A percentile compares a stretch with the other conserved stretches of the same genome.
phyloP scores from a whole-genome alignment of 306 rosid genomes.

The Ochetophila trinervis region DNA sequence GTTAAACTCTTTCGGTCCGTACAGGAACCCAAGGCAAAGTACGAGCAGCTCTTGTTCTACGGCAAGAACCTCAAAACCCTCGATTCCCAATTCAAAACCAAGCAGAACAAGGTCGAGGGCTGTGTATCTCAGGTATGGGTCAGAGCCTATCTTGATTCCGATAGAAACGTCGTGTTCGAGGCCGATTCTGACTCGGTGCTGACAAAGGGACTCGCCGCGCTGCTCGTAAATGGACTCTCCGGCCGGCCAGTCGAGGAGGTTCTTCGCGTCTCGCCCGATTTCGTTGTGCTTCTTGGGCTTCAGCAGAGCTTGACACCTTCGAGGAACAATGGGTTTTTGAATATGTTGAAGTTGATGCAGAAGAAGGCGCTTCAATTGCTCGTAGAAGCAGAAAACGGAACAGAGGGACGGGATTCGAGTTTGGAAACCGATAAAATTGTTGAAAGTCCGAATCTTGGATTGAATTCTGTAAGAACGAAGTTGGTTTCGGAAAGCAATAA shows the following conservation, averaged over 20 bases:
- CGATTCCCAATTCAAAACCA: slow-evolving; percentile 55
- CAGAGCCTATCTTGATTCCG: slow-evolving; percentile 66
- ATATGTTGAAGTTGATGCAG: slow-evolving; percentile 94
- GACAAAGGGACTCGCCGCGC: slow-evolving; percentile 88
- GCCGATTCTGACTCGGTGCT: slow-evolving; percentile 90
- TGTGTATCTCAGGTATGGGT: slow-evolving; percentile 99
- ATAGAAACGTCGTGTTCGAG: slow-evolving; percentile 62
- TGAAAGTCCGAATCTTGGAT: slow-evolving; percentile 26
- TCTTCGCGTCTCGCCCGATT: slow-evolving; percentile 71
- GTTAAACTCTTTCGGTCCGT: slow-evolving; percentile 85
- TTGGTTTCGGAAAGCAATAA: slow-evolving; percentile 10
- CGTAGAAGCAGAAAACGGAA: slow-evolving; percentile 55
- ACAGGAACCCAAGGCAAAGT: slow-evolving; percentile 69
- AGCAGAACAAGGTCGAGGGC: slow-evolving; percentile 79
- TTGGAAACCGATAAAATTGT: slow-evolving; percentile 3
- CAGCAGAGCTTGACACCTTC: slow-evolving; percentile 90
- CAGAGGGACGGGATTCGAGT: slow-evolving; percentile 1
- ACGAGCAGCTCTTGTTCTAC: slow-evolving; percentile 85
- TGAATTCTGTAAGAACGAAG: slow-evolving; percentile 5
- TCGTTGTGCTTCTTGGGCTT: slow-evolving; percentile 65
- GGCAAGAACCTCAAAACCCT: slow-evolving; percentile 85
- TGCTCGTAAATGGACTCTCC: slow-evolving; percentile 75
- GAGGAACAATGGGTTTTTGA: slow-evolving; percentile 88
- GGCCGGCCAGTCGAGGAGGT: slow-evolving; percentile 67
- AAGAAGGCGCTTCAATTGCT: slow-evolving; percentile 57